phyloP scores from a whole-genome alignment of 148 eudicot species.

The Heliamphora exappendiculata region DNA sequence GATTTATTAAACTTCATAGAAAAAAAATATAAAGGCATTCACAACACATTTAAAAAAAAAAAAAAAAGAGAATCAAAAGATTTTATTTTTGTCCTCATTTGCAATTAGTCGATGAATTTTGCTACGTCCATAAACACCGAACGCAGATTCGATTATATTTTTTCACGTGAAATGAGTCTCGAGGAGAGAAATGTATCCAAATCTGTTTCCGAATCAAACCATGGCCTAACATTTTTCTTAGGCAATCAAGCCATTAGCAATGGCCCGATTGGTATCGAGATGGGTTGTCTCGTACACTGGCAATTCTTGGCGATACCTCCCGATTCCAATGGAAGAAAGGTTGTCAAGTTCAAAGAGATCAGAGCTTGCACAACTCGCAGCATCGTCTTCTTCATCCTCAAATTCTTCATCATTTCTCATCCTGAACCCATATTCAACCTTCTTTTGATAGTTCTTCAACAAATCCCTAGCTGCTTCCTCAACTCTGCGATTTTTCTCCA shows the following conservation, averaged over 20 bases:
- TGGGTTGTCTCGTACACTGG: constrained; percentile 76
- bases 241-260: constrained; percentile 29
- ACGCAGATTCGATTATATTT: background rate
- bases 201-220: too few species aligned
- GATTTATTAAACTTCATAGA: too few species aligned
- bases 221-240: too few species aligned
- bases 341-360: constrained; percentile 86
- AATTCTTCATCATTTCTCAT: constrained; percentile 14
- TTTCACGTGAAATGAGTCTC: background rate
- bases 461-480: constrained; percentile 37
- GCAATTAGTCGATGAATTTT: too few species aligned
- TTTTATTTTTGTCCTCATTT: too few species aligned
- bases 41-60: too few species aligned
- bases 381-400: constrained; percentile 40
- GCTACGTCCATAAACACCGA: too few species aligned
- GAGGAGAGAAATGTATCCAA: too few species aligned
- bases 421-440: too few species aligned
- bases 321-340: constrained; percentile 38
- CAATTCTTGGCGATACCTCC: constrained; percentile 45
- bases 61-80: background rate
- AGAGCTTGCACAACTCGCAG: constrained; percentile 68
- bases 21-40: too few species aligned
- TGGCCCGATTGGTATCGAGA: constrained; percentile 29
- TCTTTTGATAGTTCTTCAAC: constrained; percentile 3
- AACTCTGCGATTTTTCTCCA: constrained; percentile 17